These are phyloP conservation scores for Dendrocalamus sinicus DNA, from an alignment of 176 grass and related monocot genomes.

Conservation along the genomic window DNA sequence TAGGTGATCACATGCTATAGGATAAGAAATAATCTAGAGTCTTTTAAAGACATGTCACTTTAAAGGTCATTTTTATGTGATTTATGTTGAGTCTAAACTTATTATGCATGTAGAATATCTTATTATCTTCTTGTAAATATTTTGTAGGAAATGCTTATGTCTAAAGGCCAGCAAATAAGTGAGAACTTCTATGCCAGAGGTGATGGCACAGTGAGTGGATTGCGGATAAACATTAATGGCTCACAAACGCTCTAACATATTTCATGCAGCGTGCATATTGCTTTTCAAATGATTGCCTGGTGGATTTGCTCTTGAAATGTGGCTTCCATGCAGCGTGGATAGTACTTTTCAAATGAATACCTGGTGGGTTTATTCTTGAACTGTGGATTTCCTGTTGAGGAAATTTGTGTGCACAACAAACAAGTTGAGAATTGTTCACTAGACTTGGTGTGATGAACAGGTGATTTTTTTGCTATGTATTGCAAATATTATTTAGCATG, in stretches of 20 bases:
- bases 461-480: slow-evolving; percentile 41
- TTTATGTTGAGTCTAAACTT: background rate
- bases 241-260: slow-evolving; percentile 23
- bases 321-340: too few relatives aligned
- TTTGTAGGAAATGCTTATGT: slow-evolving; percentile 88
- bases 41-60: slow-evolving; percentile 11
- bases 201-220: slow-evolving; percentile 85
- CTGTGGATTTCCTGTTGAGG: slow-evolving; percentile 72
- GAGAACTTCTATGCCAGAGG: slow-evolving; percentile 98
- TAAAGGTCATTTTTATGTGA: background rate
- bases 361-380: slow-evolving; percentile 66
- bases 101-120: slow-evolving; percentile 24
- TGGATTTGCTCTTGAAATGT: too few relatives aligned
- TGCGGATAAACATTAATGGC: slow-evolving; percentile 10
- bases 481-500: background rate
- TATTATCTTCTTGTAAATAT: slow-evolving; percentile 40
- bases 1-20: background rate
- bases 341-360: slow-evolving; percentile 67
- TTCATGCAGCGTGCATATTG: slow-evolving; percentile 80
- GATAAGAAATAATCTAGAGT: slow-evolving; percentile 10
- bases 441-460: slow-evolving; percentile 90
- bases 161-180: slow-evolving; percentile 88
- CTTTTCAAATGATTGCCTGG: too few relatives aligned
- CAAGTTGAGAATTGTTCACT: slow-evolving; percentile 89
- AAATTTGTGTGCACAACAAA: slow-evolving; percentile 83